Evolutionary conservation across 2,329 filamentous ascomycete species (phyloP).

Genomic region (Fusarium pininemorale): DNA sequence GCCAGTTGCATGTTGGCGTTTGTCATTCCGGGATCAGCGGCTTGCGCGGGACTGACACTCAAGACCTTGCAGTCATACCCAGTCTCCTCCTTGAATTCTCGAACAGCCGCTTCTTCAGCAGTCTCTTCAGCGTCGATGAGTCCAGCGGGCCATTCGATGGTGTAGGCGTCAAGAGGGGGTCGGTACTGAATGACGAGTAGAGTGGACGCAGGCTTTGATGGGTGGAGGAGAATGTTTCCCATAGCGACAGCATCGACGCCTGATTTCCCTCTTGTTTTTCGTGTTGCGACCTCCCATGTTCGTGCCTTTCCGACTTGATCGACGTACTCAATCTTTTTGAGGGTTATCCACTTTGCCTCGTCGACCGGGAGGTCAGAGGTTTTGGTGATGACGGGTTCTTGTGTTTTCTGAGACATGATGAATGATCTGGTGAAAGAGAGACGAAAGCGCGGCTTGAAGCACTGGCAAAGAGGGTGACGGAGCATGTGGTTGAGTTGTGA

Average conservation of each 20-base stretch:
- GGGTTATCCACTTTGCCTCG: conserved; percentile 39
- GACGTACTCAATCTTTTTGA: conserved; percentile 42
- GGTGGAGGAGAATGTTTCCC: conserved; percentile 40
- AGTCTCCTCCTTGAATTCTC: conserved; percentile 42
- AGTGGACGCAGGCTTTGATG: conserved; percentile 39
- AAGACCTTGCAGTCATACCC: conserved; percentile 38
- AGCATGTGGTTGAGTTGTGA: background rate
- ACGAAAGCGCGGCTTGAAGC: background rate
- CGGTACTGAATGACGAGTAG: conserved; percentile 42
- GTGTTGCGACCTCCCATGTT: conserved; percentile 41
- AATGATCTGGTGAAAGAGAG: background rate
- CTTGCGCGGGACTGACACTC: conserved; percentile 35
- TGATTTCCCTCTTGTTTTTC: conserved; percentile 39
- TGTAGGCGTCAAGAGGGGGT: conserved; percentile 41
- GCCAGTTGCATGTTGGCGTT: conserved; percentile 42
- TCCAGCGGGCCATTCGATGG: conserved; percentile 40
- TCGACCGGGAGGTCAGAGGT: conserved; percentile 33
- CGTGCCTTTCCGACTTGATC: conserved; percentile 39
- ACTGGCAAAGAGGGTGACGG: background rate
- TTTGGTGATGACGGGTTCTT: conserved; percentile 40
- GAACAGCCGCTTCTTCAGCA: conserved; percentile 37
- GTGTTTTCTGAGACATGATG: conserved; percentile 29
- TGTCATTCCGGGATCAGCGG: conserved; percentile 40
- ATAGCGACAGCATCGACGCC: conserved; percentile 42
- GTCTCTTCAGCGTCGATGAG: conserved; percentile 41